Evolutionary conservation across 768 basidiomycete genomes (phyloP).

Genomic region (Serendipita vermifera): DNA sequence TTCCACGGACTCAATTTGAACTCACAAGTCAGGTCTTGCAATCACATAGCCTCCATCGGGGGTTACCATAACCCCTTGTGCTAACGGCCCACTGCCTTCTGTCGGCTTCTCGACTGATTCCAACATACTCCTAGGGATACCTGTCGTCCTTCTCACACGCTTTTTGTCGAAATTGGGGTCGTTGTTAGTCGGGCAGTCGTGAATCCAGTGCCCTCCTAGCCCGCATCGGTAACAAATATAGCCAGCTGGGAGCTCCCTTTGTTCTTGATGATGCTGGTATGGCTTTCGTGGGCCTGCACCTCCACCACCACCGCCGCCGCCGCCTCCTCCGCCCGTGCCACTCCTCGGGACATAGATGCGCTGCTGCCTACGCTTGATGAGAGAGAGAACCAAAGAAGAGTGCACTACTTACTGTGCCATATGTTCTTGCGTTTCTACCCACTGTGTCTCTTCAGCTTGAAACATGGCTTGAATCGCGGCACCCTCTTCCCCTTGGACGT

Average conservation of each 20-base stretch:
- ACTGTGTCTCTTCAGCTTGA: constrained; percentile 82
- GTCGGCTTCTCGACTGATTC: constrained; percentile 88
- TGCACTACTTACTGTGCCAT: constrained; percentile 94
- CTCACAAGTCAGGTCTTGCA: constrained; percentile 91
- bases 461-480: constrained; percentile 99
- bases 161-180: constrained; percentile 89
- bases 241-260: constrained; percentile 71
- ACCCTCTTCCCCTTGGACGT: constrained; percentile 62
- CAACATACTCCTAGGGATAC: constrained; percentile 94
- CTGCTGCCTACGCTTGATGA: constrained; percentile 39
- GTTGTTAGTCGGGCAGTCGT: constrained; percentile 95
- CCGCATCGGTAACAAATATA: constrained; percentile 99
- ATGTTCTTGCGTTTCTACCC: constrained; percentile 98
- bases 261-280: constrained; percentile 38
- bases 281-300: constrained; percentile 29
- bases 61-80: constrained; percentile 93
- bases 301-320: constrained; percentile 26
- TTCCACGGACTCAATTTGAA: constrained; percentile 16
- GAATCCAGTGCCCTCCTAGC: constrained; percentile 99
- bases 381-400: constrained; percentile 34
- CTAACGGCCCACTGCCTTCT: constrained; percentile 40
- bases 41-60: constrained; percentile 97
- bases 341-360: constrained; percentile 57
- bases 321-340: constrained; percentile 48
- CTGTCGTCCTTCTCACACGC: constrained; percentile 93